A percentile compares a stretch with the other conserved stretches of the same genome.
These are phyloP conservation scores for Saposhnikovia divaricata DNA, from an alignment of 129 eudicot species.

Conservation along the genomic window DNA sequence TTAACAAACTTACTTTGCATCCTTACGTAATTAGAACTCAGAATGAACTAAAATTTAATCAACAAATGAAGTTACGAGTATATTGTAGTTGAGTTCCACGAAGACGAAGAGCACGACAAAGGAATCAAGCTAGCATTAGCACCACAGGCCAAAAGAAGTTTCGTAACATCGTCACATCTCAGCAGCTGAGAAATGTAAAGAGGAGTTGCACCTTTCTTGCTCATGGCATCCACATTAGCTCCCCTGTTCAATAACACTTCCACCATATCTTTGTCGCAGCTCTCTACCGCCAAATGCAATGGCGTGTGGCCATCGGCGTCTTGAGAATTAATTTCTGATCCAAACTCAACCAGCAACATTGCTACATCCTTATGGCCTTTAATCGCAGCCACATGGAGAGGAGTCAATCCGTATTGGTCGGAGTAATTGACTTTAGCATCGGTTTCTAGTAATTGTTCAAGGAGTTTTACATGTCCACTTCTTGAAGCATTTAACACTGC, in stretches of 20 bases:
- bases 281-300: constrained; percentile 59
- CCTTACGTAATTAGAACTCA: no score
- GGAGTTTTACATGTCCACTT: constrained; percentile 33
- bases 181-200: constrained; percentile 35
- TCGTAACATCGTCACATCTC: constrained; percentile 33
- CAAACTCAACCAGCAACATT: constrained; percentile 61
- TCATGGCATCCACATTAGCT: constrained; percentile 43
- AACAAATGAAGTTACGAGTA: no score
- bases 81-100: no score
- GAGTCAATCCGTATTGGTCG: constrained; percentile 56
- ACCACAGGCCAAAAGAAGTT: constrained; percentile 22
- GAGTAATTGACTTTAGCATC: constrained; percentile 38
- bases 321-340: constrained; percentile 39
- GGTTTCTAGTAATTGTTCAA: constrained; percentile 41
- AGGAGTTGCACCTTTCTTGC: constrained; percentile 48
- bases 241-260: constrained; percentile 56
- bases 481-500: constrained; percentile 46
- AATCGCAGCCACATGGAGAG: constrained; percentile 65
- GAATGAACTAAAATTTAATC: no score
- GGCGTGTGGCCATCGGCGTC: constrained; percentile 62
- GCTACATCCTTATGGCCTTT: constrained; percentile 65
- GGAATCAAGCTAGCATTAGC: not conserved
- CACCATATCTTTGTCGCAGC: constrained; percentile 39
- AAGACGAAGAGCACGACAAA: not conserved
- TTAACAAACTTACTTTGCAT: no score